Evolutionary conservation across 2,329 filamentous ascomycete species (phyloP).

Genomic region (Pseudophaeomoniella oleicola): DNA sequence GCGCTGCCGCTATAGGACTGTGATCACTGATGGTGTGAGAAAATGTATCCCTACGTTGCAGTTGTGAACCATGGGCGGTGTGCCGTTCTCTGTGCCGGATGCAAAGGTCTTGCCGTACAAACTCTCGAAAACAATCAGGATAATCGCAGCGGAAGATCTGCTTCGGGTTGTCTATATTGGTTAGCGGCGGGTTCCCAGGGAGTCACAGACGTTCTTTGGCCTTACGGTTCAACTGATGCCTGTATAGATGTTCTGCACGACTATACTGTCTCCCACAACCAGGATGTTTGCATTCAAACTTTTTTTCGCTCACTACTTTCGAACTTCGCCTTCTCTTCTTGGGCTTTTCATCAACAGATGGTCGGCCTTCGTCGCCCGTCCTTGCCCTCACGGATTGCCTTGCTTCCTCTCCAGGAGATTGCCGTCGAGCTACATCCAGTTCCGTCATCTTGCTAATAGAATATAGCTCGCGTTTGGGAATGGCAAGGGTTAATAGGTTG

Average conservation of each 20-base stretch:
- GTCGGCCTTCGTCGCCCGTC: not conserved
- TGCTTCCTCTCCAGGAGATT: not conserved
- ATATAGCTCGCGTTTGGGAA: too few species aligned
- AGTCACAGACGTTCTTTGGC: slow-evolving; percentile 20
- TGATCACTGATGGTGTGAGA: slow-evolving; percentile 16
- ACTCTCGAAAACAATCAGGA: slow-evolving; percentile 75
- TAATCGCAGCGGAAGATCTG: slow-evolving; percentile 91
- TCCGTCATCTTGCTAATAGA: not conserved
- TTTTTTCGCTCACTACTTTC: slow-evolving; percentile 31
- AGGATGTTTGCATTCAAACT: slow-evolving; percentile 67
- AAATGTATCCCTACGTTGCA: slow-evolving; percentile 33
- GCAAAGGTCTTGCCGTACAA: slow-evolving; percentile 86
- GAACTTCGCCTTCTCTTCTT: slow-evolving; percentile 30
- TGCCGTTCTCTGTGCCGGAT: slow-evolving; percentile 72
- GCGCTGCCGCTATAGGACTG: slow-evolving; percentile 20
- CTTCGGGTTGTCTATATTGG: slow-evolving; percentile 64
- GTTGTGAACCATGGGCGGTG: slow-evolving; percentile 44
- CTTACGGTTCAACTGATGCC: slow-evolving; percentile 88
- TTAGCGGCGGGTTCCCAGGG: not conserved
- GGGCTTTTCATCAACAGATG: slow-evolving; percentile 9
- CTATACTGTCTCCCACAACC: slow-evolving; percentile 95
- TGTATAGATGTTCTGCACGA: slow-evolving; percentile 87
- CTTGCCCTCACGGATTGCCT: not conserved
- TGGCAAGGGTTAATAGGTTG: too few species aligned
- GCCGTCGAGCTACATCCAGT: not conserved